These are phyloP conservation scores for Leccinum arenicola DNA, from an alignment of 768 basidiomycete species.

Conservation along the genomic window DNA sequence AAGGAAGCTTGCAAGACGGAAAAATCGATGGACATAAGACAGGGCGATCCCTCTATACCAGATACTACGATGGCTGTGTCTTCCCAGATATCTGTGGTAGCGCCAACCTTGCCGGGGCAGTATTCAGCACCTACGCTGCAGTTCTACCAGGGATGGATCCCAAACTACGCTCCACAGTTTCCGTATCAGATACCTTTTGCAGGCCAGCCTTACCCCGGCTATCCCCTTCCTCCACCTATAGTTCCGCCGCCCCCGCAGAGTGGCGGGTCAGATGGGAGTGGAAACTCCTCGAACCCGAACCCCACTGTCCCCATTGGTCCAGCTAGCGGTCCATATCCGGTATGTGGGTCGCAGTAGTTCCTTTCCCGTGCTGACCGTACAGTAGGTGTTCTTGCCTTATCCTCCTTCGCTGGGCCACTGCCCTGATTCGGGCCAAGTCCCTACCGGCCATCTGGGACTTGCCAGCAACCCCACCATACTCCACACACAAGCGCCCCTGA, in stretches of 20 bases:
- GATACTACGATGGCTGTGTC: conserved; percentile 5
- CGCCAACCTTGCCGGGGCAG: conserved; percentile 18
- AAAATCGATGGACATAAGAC: conserved; percentile 31
- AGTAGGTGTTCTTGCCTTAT: conserved; percentile 51
- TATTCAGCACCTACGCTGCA: conserved; percentile 42
- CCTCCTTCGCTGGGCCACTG: conserved; percentile 36
- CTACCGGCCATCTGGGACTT: conserved; percentile 18
- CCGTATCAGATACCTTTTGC: conserved; percentile 54
- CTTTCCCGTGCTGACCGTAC: conserved; percentile 9
- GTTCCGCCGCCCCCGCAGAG: conserved; percentile 25
- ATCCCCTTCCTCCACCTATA: conserved; percentile 33
- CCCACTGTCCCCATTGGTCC: conserved; percentile 37
- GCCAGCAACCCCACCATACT: conserved; percentile 12
- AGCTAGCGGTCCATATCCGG: conserved; percentile 43
- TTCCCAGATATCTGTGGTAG: conserved; percentile 30
- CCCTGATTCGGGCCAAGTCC: conserved; percentile 25
- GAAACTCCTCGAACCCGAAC: conserved; percentile 29
- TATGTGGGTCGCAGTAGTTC: conserved; percentile 29
- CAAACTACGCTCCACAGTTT: conserved; percentile 47
- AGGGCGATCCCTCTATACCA: conserved; percentile 5
- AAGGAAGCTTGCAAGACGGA: conserved; percentile 3
- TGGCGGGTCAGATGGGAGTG: conserved; percentile 40
- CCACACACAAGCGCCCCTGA: conserved; percentile 50
- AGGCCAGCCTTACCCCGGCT: conserved; percentile 42
- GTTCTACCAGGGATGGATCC: conserved; percentile 55